A percentile compares a stretch with the other conserved stretches of the same genome.
Conservation (phyloP, 352 stramenopile genomes). For the Phytophthora megakarya region DNA sequence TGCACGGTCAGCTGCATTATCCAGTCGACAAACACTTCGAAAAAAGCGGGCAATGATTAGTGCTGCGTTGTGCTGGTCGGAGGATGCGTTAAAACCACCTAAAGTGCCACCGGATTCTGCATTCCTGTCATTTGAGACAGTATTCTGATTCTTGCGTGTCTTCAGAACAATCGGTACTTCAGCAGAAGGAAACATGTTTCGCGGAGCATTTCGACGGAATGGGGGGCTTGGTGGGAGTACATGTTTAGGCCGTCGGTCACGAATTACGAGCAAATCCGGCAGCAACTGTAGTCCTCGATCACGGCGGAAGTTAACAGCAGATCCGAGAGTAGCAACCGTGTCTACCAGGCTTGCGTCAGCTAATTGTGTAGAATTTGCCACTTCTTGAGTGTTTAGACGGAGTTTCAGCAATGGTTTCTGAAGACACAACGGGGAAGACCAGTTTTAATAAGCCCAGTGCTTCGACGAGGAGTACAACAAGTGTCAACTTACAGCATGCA, state of each 20-base stretch:
- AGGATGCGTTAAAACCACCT: not conserved
- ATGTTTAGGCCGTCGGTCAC: not conserved
- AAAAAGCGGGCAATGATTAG: constrained; percentile 71
- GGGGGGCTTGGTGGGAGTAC: not conserved
- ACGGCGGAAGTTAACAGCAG: constrained; percentile 2
- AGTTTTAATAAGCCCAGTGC: not conserved
- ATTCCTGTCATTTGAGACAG: constrained; percentile 1
- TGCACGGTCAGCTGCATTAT: constrained; percentile 34
- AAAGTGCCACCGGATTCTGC: not conserved
- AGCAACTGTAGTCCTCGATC: constrained; percentile 8
- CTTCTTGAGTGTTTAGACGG: not conserved
- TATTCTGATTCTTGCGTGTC: not conserved
- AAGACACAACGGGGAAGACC: not conserved
- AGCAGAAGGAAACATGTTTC: not conserved
- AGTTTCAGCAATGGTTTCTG: constrained; percentile 7
- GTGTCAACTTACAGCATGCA: constrained; percentile 31
- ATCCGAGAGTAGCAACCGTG: not conserved
- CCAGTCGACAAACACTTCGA: constrained; percentile 34
- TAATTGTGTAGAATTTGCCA: not conserved
- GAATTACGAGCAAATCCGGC: constrained; percentile 2
- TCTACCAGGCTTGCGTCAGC: not conserved
- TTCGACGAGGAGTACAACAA: not conserved
- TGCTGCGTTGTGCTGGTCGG: constrained; percentile 41
- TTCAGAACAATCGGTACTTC: constrained; percentile 2
- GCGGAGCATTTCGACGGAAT: not conserved